These are phyloP conservation scores for Haplosporangium sp. DNA, from an alignment of 371 early-diverging fungal genomes.

Conservation along the genomic window DNA sequence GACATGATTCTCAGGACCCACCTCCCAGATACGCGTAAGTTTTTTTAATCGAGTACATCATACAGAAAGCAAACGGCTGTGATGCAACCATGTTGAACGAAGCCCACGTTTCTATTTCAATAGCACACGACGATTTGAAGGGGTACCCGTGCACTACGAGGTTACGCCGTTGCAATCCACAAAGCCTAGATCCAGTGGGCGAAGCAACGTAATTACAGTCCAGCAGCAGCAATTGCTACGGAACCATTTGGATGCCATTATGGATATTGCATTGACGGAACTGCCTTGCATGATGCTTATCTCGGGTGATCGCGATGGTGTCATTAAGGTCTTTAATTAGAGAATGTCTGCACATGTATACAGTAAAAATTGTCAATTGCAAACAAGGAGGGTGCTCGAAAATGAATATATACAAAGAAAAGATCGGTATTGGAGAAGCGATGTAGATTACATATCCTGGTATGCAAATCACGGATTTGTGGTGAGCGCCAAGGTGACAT, in stretches of 20 bases:
- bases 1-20: constrained; percentile 69
- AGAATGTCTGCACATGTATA: neutral
- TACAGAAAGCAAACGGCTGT: neutral
- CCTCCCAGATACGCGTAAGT: constrained; percentile 71
- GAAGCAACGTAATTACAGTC: constrained; percentile 46
- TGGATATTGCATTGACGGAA: constrained; percentile 75
- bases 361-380: too few species aligned
- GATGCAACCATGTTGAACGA: neutral
- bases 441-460: neutral
- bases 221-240: constrained; percentile 69
- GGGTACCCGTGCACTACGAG: constrained; percentile 66
- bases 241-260: constrained; percentile 82
- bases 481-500: constrained; percentile 45
- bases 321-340: constrained; percentile 72
- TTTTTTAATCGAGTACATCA: neutral
- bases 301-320: constrained; percentile 83
- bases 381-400: too few species aligned
- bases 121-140: constrained; percentile 69
- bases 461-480: constrained; percentile 19
- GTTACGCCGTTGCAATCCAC: constrained; percentile 54
- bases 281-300: constrained; percentile 84
- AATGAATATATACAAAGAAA: constrained; percentile 37
- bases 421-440: neutral
- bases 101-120: neutral
- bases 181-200: constrained; percentile 41